Conservation (phyloP, 2,329 filamentous ascomycete species). For the Fusarium piperis region DNA sequence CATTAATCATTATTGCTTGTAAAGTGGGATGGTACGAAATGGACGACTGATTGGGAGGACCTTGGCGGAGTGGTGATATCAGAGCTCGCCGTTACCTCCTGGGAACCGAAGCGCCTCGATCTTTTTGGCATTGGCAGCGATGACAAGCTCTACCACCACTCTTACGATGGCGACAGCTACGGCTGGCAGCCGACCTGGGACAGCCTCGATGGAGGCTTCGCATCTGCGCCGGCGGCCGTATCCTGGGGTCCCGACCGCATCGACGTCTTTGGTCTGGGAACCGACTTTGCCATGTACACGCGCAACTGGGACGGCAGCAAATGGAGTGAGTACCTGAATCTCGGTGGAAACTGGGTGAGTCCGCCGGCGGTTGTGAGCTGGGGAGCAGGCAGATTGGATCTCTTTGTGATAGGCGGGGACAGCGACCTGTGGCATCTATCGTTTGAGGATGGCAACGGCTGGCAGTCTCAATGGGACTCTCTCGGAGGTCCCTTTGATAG, state of each 20-base stretch:
- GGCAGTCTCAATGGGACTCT: conserved; percentile 16
- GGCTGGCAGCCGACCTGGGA: conserved; percentile 6
- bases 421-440: conserved; percentile 41
- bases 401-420: conserved; percentile 44
- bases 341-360: conserved; percentile 38
- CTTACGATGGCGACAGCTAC: neutral
- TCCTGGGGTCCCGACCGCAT: conserved; percentile 39
- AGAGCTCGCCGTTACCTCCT: neutral
- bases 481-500: neutral
- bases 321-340: conserved; percentile 36
- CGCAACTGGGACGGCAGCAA: conserved; percentile 27
- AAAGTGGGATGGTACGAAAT: neutral
- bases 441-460: conserved; percentile 39
- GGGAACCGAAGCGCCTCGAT: neutral
- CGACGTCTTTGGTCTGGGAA: conserved; percentile 38
- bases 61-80: neutral
- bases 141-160: neutral
- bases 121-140: neutral
- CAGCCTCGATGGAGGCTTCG: conserved; percentile 22
- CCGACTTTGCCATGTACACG: conserved; percentile 37
- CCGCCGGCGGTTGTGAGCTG: conserved; percentile 42
- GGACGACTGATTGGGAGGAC: neutral
- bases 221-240: conserved; percentile 31
- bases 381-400: conserved; percentile 40
- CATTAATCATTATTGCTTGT: neutral